Conservation (phyloP, 2,329 filamentous ascomycete species). For the Trichoderma aggressivum region DNA sequence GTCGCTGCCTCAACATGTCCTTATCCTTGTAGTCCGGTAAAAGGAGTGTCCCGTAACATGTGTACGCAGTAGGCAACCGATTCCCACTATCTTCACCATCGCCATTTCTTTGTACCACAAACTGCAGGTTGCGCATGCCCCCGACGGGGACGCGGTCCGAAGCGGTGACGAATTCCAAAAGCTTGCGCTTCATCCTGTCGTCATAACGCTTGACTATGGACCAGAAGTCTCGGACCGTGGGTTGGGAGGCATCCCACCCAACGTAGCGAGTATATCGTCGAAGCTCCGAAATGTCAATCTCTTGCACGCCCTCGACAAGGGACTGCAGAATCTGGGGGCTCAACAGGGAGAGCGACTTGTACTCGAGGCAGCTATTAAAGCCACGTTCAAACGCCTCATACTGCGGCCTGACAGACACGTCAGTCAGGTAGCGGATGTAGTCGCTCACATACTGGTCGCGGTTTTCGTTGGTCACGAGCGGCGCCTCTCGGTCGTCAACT, state of each 20-base stretch:
- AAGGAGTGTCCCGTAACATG: conserved; percentile 86
- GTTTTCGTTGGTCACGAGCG: conserved; percentile 77
- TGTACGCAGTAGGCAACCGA: conserved; percentile 79
- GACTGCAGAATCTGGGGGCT: conserved; percentile 68
- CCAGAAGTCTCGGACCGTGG: conserved; percentile 80
- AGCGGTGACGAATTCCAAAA: conserved; percentile 94
- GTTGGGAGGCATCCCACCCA: conserved; percentile 69
- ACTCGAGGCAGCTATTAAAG: conserved; percentile 71
- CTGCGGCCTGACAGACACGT: conserved; percentile 73
- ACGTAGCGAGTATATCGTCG: conserved; percentile 73
- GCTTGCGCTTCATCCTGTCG: conserved; percentile 65
- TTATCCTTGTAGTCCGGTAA: conserved; percentile 76
- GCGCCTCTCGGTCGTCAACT: conserved; percentile 47
- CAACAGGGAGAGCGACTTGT: conserved; percentile 69
- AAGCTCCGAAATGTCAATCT: conserved; percentile 74
- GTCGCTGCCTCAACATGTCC: conserved; percentile 67
- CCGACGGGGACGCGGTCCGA: conserved; percentile 87
- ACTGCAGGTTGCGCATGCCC: conserved; percentile 76
- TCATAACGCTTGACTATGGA: conserved; percentile 66
- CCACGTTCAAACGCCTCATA: conserved; percentile 77
- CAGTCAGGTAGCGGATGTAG: conserved; percentile 80
- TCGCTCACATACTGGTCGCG: conserved; percentile 74
- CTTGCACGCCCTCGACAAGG: conserved; percentile 77
- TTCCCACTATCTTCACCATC: conserved; percentile 52
- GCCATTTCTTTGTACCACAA: conserved; percentile 77